Base-by-base conservation (phyloP, 2,329 filamentous ascomycete species). In the Talaromyces amestolkiae region DNA sequence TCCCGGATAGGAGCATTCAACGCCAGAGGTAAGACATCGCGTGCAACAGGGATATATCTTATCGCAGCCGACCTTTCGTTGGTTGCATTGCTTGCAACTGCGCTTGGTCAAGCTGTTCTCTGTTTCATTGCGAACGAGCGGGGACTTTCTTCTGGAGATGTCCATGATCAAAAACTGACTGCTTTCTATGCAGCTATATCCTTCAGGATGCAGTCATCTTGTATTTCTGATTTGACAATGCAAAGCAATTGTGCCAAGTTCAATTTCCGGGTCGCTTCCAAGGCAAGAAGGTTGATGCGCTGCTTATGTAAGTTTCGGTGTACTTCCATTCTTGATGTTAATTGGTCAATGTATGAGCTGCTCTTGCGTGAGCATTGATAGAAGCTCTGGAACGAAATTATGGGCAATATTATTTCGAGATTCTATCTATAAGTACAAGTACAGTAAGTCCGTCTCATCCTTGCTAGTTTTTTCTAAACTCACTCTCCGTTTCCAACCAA, bases 401-500 rank as follows among this genome's bases (percentile, higher is more conserved):
- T 24, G 22, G 27, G 19, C 45, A 24, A 49, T 49, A 10, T 15
- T 11, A 31, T 31, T 31, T 31, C 27, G 27, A 31, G 7, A 31
- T 6, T 31, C 27, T 31, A 31, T 31, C 27, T 31, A 31, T 31
- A 31, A 31, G 27, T 1, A 31, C 27, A 31, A 53, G 22, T 17
- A 54, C 60, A 33, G 13, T 11, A 39, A 4, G 24, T n/a, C 17
- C 3, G 2, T 10, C 19, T 27, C 6, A 17, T 7, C 22, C 6
- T 13, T 1, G 22, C 39, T 37, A 62, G 19, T 39, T 7, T n/a
- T 37, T 62, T 24, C 45, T 67, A 56, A 72, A 84, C 3, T 72
- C 75, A 70, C 82, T 85, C 67, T 82, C 80, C 71, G 79, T 76
- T 71, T 75, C 74, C 68, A 86, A 66, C 81, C 82, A 86, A 7